phyloP scores from a whole-genome alignment of 1,139 yeast genomes.

The Magnusiomyces suaveolens region DNA sequence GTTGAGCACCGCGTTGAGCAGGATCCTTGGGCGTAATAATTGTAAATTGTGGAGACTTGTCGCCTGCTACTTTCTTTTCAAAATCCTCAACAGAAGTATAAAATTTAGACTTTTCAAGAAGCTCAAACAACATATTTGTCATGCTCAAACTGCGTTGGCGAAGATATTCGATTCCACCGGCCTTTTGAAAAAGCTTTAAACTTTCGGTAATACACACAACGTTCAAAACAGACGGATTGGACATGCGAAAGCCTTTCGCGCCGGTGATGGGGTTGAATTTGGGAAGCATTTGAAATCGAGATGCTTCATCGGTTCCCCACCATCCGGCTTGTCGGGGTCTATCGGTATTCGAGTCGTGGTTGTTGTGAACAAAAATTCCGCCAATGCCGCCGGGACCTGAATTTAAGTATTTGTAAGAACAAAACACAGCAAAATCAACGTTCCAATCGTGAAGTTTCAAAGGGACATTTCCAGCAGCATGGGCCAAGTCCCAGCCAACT shows the following conservation, averaged over 20 bases:
- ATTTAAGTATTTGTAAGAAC: constrained; percentile 83
- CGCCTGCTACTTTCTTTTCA: constrained; percentile 13
- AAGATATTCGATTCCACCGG: constrained; percentile 55
- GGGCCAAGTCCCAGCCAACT: constrained; percentile 96
- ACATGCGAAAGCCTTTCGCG: constrained; percentile 80
- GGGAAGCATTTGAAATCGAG: constrained; percentile 73
- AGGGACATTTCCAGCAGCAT: constrained; percentile 83
- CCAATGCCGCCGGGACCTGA: constrained; percentile 92
- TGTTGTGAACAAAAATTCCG: constrained; percentile 65
- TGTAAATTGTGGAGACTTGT: constrained; percentile 40
- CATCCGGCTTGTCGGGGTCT: constrained; percentile 75
- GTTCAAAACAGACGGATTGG: constrained; percentile 85
- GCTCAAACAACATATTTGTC: constrained; percentile 47
- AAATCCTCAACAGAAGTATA: constrained; percentile 34
- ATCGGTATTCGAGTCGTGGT: constrained; percentile 29
- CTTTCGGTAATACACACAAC: constrained; percentile 64
- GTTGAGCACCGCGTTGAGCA: constrained; percentile 65
- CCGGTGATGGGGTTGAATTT: constrained; percentile 68
- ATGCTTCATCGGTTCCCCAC: constrained; percentile 81
- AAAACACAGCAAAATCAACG: constrained; percentile 91
- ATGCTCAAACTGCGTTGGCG: constrained; percentile 49
- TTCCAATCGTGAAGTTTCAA: constrained; percentile 73
- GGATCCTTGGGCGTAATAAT: constrained; percentile 62
- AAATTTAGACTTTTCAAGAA: constrained; percentile 35
- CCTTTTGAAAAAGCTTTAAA: constrained; percentile 47